A percentile compares a stretch with the other conserved stretches of the same genome.
phyloP scores from a whole-genome alignment of 192 early-diverging fungal species.

The Ramicandelaber brevisporus region DNA sequence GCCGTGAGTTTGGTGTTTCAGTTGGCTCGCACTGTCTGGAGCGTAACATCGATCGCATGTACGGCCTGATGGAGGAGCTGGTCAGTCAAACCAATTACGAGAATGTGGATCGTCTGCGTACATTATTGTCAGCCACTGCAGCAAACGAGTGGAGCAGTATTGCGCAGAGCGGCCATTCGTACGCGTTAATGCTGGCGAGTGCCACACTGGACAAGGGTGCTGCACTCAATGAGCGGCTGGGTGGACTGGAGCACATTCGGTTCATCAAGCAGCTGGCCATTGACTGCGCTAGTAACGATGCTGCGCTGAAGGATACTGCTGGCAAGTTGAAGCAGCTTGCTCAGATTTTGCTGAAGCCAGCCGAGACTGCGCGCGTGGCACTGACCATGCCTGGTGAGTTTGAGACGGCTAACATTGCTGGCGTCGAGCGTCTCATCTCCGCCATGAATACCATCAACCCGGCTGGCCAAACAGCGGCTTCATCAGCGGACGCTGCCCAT shows the following conservation, averaged over 20 bases:
- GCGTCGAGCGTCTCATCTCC: constrained; percentile 7
- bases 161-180: constrained; percentile 56
- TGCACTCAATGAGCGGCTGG: constrained; percentile 14
- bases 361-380: constrained; percentile 10
- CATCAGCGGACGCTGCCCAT: too few relatives aligned
- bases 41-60: constrained; percentile 47
- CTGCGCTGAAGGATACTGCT: too few relatives aligned
- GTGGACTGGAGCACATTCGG: constrained; percentile 39
- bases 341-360: constrained; percentile 15
- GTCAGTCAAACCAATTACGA: constrained; percentile 42
- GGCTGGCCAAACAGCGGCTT: too few relatives aligned
- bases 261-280: constrained; percentile 55
- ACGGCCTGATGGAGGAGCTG: constrained; percentile 41
- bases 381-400: constrained; percentile 10
- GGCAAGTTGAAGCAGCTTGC: constrained; percentile 22
- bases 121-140: constrained; percentile 45
- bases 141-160: constrained; percentile 51
- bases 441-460: constrained; percentile 1
- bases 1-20: constrained; percentile 34
- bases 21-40: constrained; percentile 40
- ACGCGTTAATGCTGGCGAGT: constrained; percentile 43
- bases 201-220: constrained; percentile 30
- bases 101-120: constrained; percentile 40
- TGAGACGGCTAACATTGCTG: constrained; percentile 9
- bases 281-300: too few relatives aligned